Evolutionary conservation across 2,329 filamentous ascomycete genomes (phyloP).

Genomic region (Pyricularia grisea): DNA sequence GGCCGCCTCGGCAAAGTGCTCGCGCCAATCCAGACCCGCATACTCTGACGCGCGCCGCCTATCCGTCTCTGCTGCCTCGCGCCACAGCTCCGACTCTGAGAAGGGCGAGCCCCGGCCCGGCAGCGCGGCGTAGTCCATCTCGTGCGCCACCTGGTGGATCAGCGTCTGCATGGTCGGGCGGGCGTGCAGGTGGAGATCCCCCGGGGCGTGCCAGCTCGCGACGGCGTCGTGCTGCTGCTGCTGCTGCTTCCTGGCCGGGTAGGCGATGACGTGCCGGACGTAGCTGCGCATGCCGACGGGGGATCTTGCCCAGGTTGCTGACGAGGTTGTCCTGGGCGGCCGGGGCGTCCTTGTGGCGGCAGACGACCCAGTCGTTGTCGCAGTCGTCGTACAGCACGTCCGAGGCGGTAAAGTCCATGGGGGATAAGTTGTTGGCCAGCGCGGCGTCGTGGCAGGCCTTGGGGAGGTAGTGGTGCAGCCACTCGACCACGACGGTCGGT

Average conservation of each 20-base stretch:
- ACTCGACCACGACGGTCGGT: constrained; percentile 11
- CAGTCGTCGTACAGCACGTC: constrained; percentile 19
- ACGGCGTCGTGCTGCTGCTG: constrained; percentile 1
- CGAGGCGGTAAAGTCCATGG: constrained; percentile 15
- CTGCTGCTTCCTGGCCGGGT: no score
- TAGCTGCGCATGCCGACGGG: constrained; percentile 18
- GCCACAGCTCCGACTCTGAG: constrained; percentile 12
- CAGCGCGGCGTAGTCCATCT: constrained; percentile 9
- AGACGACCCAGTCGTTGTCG: constrained; percentile 18
- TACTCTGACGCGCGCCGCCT: constrained; percentile 11
- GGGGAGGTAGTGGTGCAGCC: constrained; percentile 14
- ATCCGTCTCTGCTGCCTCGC: constrained; percentile 13
- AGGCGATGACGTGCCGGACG: constrained; percentile 12
- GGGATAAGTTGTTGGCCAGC: constrained; percentile 9
- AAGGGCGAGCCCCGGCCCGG: constrained; percentile 11
- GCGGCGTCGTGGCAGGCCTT: constrained; percentile 12
- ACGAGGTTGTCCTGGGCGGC: constrained; percentile 15
- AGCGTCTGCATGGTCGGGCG: constrained; percentile 4
- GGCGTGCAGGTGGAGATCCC: constrained; percentile 10
- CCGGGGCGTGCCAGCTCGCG: constrained; percentile 7
- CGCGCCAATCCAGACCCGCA: constrained; percentile 11
- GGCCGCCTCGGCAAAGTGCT: constrained; percentile 18
- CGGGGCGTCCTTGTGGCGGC: constrained; percentile 17
- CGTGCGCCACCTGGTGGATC: constrained; percentile 12
- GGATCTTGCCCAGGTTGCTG: constrained; percentile 18